These are phyloP conservation scores for Hansenula anomala DNA, from an alignment of 1,139 yeast species.

Conservation along the genomic window DNA sequence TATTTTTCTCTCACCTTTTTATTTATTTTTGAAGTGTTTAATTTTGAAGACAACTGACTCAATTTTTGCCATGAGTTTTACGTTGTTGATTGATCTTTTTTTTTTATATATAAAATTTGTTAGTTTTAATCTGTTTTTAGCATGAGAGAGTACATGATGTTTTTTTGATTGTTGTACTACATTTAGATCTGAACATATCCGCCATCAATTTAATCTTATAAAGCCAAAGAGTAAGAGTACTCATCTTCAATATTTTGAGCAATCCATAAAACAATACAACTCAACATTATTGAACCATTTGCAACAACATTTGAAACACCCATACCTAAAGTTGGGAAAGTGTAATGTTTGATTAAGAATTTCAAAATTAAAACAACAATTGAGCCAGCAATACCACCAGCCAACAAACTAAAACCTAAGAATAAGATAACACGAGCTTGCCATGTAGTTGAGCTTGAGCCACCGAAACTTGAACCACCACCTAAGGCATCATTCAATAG, in stretches of 20 bases:
- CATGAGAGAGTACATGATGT: too few relatives aligned
- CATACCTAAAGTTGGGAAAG: slow-evolving; percentile 85
- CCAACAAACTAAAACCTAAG: slow-evolving; percentile 85
- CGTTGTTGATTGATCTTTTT: too few relatives aligned
- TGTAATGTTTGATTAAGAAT: slow-evolving; percentile 71
- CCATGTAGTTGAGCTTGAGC: slow-evolving; percentile 66
- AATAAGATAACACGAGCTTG: slow-evolving; percentile 88
- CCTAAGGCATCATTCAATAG: slow-evolving; percentile 60
- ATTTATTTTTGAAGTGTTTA: not conserved
- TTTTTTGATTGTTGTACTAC: too few relatives aligned
- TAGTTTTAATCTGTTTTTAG: too few relatives aligned
- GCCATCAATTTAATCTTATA: slow-evolving; percentile 28
- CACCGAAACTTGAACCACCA: slow-evolving; percentile 31
- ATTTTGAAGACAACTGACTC: too few relatives aligned
- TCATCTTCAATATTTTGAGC: slow-evolving; percentile 95
- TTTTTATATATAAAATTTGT: too few relatives aligned
- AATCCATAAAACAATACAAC: slow-evolving; percentile 86
- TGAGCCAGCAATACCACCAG: slow-evolving; percentile 93
- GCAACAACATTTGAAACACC: slow-evolving; percentile 86
- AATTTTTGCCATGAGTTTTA: too few relatives aligned
- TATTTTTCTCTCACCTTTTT: not conserved
- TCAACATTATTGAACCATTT: slow-evolving; percentile 75
- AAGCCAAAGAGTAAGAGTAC: slow-evolving; percentile 83
- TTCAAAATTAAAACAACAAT: slow-evolving; percentile 83
- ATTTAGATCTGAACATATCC: too few relatives aligned